Conservation (phyloP, 2,329 filamentous ascomycete genomes). For the Aureobasidium subglaciale region DNA sequence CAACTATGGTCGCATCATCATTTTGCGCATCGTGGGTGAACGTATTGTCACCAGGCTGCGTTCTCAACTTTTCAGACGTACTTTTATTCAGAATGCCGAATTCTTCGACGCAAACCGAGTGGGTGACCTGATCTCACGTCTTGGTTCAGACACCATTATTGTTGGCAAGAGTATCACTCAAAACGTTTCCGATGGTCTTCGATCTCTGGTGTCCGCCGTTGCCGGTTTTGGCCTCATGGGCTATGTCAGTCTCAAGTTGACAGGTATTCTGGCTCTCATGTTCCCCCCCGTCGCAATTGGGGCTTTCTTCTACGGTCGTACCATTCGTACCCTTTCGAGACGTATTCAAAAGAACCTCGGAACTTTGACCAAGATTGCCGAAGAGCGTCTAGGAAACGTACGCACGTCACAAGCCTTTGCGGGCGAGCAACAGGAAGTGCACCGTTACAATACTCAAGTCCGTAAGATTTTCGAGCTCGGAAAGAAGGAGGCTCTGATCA, state of each 20-base stretch:
- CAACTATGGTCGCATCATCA: conserved; percentile 89
- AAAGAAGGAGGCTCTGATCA: conserved; percentile 76
- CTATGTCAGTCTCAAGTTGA: conserved; percentile 89
- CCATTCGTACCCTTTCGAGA: conserved; percentile 81
- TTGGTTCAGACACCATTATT: conserved; percentile 94
- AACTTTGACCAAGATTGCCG: conserved; percentile 89
- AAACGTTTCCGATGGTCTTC: conserved; percentile 91
- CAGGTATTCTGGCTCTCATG: conserved; percentile 76
- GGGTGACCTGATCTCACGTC: conserved; percentile 88
- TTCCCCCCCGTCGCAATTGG: conserved; percentile 86
- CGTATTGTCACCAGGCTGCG: conserved; percentile 85
- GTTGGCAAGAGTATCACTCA: conserved; percentile 98
- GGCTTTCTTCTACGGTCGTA: conserved; percentile 84
- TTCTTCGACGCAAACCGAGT: conserved; percentile 98
- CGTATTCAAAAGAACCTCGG: conserved; percentile 92
- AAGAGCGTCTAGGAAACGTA: conserved; percentile 95
- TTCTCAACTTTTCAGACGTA: conserved; percentile 82
- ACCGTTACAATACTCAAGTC: conserved; percentile 86
- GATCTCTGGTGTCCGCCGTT: conserved; percentile 79
- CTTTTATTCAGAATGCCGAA: conserved; percentile 94
- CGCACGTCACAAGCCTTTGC: conserved; percentile 95
- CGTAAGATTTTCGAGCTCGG: conserved; percentile 87
- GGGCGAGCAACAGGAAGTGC: conserved; percentile 82
- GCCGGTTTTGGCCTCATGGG: conserved; percentile 91
- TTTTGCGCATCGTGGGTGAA: conserved; percentile 89